These are phyloP conservation scores for Mortierella sp. DNA, from an alignment of 371 early-diverging fungal genomes.

Conservation along the genomic window DNA sequence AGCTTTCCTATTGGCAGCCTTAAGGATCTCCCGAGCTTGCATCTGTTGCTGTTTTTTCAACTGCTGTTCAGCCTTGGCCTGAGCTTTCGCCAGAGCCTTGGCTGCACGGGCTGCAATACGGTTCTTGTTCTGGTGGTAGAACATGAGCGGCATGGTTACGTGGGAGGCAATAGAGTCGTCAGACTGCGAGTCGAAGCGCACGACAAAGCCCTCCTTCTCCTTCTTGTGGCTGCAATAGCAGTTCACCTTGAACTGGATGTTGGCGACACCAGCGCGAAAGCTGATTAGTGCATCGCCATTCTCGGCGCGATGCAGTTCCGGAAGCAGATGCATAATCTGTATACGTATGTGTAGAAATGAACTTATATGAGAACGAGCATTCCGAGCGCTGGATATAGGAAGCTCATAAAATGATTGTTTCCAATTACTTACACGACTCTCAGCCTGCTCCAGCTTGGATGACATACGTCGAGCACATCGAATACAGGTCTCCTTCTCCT, in stretches of 20 bases:
- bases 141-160: constrained; percentile 34
- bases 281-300: constrained; percentile 35
- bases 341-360: not conserved
- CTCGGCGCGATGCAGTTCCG: constrained; percentile 36
- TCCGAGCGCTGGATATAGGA: not conserved
- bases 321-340: constrained; percentile 40
- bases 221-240: constrained; percentile 47
- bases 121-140: constrained; percentile 50
- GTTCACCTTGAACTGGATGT: constrained; percentile 44
- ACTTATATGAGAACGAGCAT: not conserved
- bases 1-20: constrained; percentile 13
- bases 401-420: not conserved
- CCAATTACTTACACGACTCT: constrained; percentile 32
- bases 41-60: constrained; percentile 9
- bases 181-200: constrained; percentile 29
- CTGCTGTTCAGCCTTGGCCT: constrained; percentile 29
- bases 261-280: constrained; percentile 40
- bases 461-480: constrained; percentile 47
- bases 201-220: constrained; percentile 41
- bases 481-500: constrained; percentile 31
- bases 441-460: constrained; percentile 25
- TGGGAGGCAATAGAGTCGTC: constrained; percentile 22
- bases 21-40: constrained; percentile 7
- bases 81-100: constrained; percentile 25
- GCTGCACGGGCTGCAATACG: constrained; percentile 30